Conservation (phyloP, 1,284 basidiomycete genomes). For the Ustilago esculenta region DNA sequence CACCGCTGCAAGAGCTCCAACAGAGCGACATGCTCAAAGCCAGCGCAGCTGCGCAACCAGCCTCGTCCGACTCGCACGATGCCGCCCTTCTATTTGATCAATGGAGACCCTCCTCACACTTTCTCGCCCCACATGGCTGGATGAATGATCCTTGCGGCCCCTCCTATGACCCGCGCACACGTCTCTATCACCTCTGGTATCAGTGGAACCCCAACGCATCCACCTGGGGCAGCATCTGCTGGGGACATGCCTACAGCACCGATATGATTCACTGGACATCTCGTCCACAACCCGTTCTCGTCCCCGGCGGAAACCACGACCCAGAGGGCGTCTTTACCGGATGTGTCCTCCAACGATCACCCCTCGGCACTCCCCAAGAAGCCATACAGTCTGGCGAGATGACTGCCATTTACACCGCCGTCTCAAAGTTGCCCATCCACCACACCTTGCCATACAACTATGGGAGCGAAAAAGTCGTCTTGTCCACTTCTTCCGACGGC, state of each 20-base stretch:
- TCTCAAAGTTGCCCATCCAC: slow-evolving; percentile 54
- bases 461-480: slow-evolving; percentile 51
- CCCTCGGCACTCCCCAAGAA: slow-evolving; percentile 15
- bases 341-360: slow-evolving; percentile 43
- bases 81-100: slow-evolving; percentile 23
- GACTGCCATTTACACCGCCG: slow-evolving; percentile 57
- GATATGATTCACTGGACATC: slow-evolving; percentile 53
- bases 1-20: slow-evolving; percentile 16
- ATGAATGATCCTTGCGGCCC: slow-evolving; percentile 59
- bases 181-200: slow-evolving; percentile 53
- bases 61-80: neutral
- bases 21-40: slow-evolving; percentile 20
- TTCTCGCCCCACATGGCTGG: slow-evolving; percentile 56
- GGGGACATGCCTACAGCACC: slow-evolving; percentile 49
- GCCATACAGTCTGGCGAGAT: slow-evolving; percentile 23
- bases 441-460: slow-evolving; percentile 46
- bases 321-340: slow-evolving; percentile 54
- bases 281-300: slow-evolving; percentile 27
- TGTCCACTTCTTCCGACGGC: slow-evolving; percentile 51
- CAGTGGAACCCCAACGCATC: slow-evolving; percentile 53
- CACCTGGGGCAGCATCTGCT: slow-evolving; percentile 56
- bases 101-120: slow-evolving; percentile 48
- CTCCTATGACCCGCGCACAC: slow-evolving; percentile 39
- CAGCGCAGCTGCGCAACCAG: neutral
- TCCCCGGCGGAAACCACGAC: slow-evolving; percentile 46